Evolutionary conservation across 1,139 yeast species (phyloP).

Genomic region (Yarrowia galli): DNA sequence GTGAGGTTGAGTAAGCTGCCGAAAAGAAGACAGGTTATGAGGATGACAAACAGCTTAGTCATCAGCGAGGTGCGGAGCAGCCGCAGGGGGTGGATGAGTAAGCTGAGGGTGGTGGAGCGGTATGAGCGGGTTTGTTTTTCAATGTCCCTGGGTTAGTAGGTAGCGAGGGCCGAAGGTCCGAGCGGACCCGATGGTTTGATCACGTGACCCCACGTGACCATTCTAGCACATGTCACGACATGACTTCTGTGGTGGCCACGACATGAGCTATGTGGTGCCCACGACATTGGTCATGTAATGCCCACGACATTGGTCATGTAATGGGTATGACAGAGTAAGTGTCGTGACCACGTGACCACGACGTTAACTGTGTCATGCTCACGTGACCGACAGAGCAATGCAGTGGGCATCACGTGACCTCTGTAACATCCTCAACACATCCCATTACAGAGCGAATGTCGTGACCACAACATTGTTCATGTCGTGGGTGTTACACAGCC

Average conservation of each 20-base stretch:
- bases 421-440: no score
- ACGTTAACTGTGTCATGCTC: no score
- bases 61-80: conserved; percentile 1
- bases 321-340: not conserved
- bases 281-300: not conserved
- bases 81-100: conserved; percentile 3
- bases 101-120: conserved; percentile 2
- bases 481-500: no score
- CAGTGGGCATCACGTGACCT: not conserved
- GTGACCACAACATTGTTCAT: no score
- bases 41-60: conserved; percentile 5
- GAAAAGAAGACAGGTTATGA: conserved; percentile 5
- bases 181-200: not conserved
- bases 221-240: not conserved
- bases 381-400: no score
- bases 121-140: conserved; percentile 7
- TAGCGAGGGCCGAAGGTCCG: conserved; percentile 9
- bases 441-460: no score
- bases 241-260: not conserved
- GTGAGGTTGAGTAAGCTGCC: conserved; percentile 25
- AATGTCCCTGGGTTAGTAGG: conserved; percentile 21
- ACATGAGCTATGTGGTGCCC: not conserved
- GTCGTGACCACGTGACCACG: not conserved
- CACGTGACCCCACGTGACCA: not conserved
- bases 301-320: not conserved